Base-by-base conservation (phyloP, 176 grass and related monocot genomes). In the Carex kokanica region DNA sequence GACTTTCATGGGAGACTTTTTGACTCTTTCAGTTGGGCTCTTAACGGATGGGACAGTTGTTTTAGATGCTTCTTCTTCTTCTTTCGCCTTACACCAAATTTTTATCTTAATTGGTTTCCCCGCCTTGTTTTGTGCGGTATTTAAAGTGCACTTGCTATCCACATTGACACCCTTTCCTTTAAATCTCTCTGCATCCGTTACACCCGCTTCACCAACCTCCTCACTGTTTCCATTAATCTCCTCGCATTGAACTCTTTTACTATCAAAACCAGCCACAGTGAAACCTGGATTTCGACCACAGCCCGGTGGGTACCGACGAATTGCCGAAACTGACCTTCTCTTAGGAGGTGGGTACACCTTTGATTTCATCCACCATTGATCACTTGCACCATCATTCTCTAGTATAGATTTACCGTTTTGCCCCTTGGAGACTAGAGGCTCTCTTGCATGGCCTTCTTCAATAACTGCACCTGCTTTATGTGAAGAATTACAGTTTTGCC, bases 311-410 rank as follows among this genome's bases (percentile, higher is more conserved):
- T 49, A 66, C 14, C 2, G 21, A 2, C 60, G 79, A 29, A 27
- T 47, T 16, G 40, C 79, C 6, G 20, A 21, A 25, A 82, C 55
- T 0, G 34, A 3, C 36, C 60, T 82, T 18, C 38, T 82, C 60
- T 82, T 82, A 51, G 79, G 79, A 3, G 79, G 58, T 9, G 36
- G 79, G 12, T 82, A 65, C 60, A 25, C 55, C 79, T 57, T 82
- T 51, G 40, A 43, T 40, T 31, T 60, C 78, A 61, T 60, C 49
- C 49, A 55, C 27, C 52, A 60, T 12, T 79, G 53, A 11, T 58
- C 21, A 60, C 10, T 60, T 0, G 3, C 24, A 38, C 55, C 52
- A 27, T 79, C 31, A 79, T 40, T 79, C 24, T 60, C 55, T 58
- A 57, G 13, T 9, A 45, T 31, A 81, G 6, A 64, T 62, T 64